phyloP scores from a whole-genome alignment of 306 rosid species.

The Pyrus betulifolia region DNA sequence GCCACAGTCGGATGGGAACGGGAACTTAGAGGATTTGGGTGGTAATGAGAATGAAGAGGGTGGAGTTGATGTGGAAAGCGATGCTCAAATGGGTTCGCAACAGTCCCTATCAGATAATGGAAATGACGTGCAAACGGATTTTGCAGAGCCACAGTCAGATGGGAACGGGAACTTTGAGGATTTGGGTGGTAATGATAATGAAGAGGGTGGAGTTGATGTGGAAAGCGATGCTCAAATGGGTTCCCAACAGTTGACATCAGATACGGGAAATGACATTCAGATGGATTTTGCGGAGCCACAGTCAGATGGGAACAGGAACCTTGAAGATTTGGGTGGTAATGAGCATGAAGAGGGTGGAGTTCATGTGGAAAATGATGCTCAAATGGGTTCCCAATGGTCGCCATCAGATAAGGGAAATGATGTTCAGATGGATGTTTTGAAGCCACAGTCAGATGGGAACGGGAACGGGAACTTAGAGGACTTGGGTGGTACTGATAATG shows the following conservation, averaged over 20 bases:
- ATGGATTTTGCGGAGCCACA: neutral
- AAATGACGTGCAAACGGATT: neutral
- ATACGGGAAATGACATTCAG: neutral
- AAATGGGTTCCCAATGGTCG: neutral
- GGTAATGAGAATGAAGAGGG: neutral
- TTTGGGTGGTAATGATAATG: neutral
- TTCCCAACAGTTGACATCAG: neutral
- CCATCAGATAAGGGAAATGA: neutral
- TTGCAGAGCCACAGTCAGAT: neutral
- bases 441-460: neutral
- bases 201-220: conserved; percentile 8
- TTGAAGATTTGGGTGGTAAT: no score
- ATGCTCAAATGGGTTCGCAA: neutral
- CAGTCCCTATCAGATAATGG: neutral
- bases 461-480: neutral
- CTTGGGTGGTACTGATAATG: neutral
- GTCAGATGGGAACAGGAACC: neutral
- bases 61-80: conserved; percentile 1
- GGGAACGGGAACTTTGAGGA: neutral
- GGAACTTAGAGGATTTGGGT: neutral
- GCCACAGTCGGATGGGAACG: neutral
- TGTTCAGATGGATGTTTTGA: neutral
- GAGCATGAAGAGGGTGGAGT: neutral
- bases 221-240: neutral
- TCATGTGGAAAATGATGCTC: conserved; percentile 7